These are phyloP conservation scores for Hygrophila difformis DNA, from an alignment of 257 asterid genomes.

Conservation along the genomic window DNA sequence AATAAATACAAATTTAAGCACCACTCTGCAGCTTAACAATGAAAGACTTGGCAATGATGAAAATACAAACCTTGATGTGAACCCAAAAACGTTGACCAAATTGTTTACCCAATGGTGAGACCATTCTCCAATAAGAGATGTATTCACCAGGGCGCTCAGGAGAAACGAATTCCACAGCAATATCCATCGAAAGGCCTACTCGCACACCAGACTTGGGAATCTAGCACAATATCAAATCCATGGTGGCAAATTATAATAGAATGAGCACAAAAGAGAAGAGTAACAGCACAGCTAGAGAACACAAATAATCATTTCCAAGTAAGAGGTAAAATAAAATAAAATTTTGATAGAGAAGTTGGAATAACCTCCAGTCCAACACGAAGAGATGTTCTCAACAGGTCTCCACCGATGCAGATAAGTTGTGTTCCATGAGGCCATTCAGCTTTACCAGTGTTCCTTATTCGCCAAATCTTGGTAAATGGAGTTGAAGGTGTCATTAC, in stretches of 20 bases:
- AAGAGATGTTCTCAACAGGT: slow-evolving; percentile 34
- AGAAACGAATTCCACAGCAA: slow-evolving; percentile 78
- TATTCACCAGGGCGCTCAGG: slow-evolving; percentile 83
- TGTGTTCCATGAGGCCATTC: slow-evolving; percentile 73
- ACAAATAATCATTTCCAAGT: too few relatives aligned
- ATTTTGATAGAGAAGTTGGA: not conserved
- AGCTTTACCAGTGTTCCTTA: slow-evolving; percentile 80
- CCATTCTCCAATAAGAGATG: slow-evolving; percentile 87
- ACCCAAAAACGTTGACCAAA: slow-evolving; percentile 99
- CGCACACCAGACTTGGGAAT: slow-evolving; percentile 47
- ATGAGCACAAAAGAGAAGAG: not conserved
- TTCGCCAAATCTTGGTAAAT: slow-evolving; percentile 93
- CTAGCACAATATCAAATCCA: slow-evolving; percentile 12
- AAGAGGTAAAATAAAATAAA: not conserved
- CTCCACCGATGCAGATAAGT: slow-evolving; percentile 92
- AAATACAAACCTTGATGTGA: slow-evolving; percentile 67
- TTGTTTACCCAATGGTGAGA: slow-evolving; percentile 72
- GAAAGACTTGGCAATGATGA: too few relatives aligned
- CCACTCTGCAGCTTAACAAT: too few relatives aligned
- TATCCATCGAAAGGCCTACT: slow-evolving; percentile 51
- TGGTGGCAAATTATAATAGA: too few relatives aligned
- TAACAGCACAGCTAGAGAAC: too few relatives aligned
- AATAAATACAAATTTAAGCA: too few relatives aligned
- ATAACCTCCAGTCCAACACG: slow-evolving; percentile 60
- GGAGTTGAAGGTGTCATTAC: slow-evolving; percentile 61